phyloP scores from a whole-genome alignment of 2,329 filamentous ascomycete genomes.

The Pseudopithomyces maydicus region DNA sequence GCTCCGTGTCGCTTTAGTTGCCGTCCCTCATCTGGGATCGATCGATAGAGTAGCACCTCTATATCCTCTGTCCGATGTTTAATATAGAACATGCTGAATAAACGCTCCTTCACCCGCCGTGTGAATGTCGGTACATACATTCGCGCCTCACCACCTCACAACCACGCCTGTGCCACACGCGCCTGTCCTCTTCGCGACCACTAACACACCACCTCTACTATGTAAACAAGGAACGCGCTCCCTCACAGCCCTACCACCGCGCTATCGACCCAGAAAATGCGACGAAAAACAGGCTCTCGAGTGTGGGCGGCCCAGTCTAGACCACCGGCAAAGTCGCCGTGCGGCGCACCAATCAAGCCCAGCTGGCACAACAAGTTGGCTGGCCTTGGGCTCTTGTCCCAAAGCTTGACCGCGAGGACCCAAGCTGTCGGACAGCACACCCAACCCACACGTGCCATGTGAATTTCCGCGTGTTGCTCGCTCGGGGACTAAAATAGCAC shows the following conservation, averaged over 20 bases:
- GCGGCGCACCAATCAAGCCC: background rate
- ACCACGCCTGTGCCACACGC: no score
- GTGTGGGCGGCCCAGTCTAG: background rate
- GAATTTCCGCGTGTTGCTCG: background rate
- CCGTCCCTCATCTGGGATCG: background rate
- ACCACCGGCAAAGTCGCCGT: background rate
- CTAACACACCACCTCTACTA: no score
- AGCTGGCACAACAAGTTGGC: background rate
- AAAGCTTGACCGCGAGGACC: constrained; percentile 1
- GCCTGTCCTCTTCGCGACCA: no score
- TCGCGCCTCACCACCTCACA: no score
- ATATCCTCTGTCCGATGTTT: no score
- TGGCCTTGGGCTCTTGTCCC: constrained; percentile 4
- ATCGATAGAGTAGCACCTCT: background rate
- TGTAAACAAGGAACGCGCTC: no score
- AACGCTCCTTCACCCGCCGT: no score
- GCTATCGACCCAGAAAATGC: background rate
- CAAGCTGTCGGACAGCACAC: background rate
- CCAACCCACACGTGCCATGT: background rate
- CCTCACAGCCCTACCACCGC: no score
- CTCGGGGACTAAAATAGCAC: background rate
- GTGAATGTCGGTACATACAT: no score
- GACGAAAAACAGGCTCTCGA: background rate
- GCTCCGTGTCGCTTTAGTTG: background rate
- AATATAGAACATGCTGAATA: no score